Base-by-base conservation (phyloP, 805 yeast genomes). In the Candida vaughaniae region DNA sequence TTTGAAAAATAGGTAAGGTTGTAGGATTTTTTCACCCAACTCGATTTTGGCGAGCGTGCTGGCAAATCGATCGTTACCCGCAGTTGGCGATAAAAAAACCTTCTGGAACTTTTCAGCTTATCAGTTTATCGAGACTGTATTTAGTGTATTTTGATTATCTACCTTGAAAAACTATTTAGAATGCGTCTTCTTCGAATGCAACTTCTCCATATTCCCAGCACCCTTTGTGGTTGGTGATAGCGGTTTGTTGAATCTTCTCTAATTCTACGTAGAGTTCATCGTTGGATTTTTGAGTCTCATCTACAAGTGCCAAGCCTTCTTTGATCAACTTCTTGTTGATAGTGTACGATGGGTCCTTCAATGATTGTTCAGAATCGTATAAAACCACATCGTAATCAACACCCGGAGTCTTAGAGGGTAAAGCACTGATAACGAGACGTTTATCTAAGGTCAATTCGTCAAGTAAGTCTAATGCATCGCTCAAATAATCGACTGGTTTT, bases 171-270 rank as follows among this genome's bases (percentile, higher is more conserved):
- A n/a, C n/a, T n/a, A n/a, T n/a, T 20, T 20, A 20, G 10, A 20
- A 6, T 7, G 23, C 50, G 22, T 61, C 69, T 4, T 78, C 83
- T 38, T 77, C 82, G 37, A 69, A 78, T 25, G 81, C 73, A 25
- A 84, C 74, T 53, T 83, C 88, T 34, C 90, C 90, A 48, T 75
- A 79, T 58, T 80, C 78, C 90, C 90, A 83, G 53, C 85, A 80
- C 4, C 89, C 89, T 15, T 60, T 51, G 42, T 77, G 80, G 22
- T 50, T 57, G 12, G 57, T 36, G 53, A 70, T 75, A 19, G 88
- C 88, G 5, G 46, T 49, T 14, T 48, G 41, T 56, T 83, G 82
- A 3, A 68, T 64, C 22, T 52, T 58, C 33, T 63, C 39, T 36
- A 80, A 56, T 6, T 55, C 62, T 7, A 46, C 48, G 16, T 53